Conservation (phyloP, 1,284 basidiomycete species). For the Lentinula novae-zelandiae region DNA sequence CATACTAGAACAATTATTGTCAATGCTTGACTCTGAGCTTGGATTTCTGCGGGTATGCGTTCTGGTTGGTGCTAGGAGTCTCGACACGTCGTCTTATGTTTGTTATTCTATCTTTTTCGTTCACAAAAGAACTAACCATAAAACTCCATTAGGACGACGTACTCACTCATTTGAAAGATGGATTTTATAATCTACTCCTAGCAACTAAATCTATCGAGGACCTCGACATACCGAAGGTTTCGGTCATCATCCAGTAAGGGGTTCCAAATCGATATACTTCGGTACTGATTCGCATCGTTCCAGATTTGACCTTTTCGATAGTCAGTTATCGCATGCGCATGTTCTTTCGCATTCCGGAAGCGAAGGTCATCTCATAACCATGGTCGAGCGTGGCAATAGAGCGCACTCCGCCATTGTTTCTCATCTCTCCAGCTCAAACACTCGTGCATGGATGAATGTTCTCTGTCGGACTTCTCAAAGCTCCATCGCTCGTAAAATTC, state of each 20-base stretch:
- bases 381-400: slow-evolving; percentile 58
- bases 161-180: slow-evolving; percentile 44
- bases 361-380: slow-evolving; percentile 54
- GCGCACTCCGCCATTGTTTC: slow-evolving; percentile 48
- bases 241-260: slow-evolving; percentile 56
- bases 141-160: slow-evolving; percentile 33
- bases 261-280: neutral
- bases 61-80: slow-evolving; percentile 25
- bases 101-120: slow-evolving; percentile 5
- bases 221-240: slow-evolving; percentile 49
- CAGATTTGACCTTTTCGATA: slow-evolving; percentile 54
- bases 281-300: slow-evolving; percentile 30
- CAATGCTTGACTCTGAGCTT: slow-evolving; percentile 37
- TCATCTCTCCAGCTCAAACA: slow-evolving; percentile 27
- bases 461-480: slow-evolving; percentile 35
- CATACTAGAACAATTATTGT: slow-evolving; percentile 43
- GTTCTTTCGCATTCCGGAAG: slow-evolving; percentile 42
- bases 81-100: slow-evolving; percentile 4
- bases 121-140: neutral
- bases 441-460: slow-evolving; percentile 42
- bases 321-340: slow-evolving; percentile 55
- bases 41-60: slow-evolving; percentile 38
- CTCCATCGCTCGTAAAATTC: slow-evolving; percentile 41
- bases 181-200: slow-evolving; percentile 59
- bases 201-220: slow-evolving; percentile 56